These are phyloP conservation scores for Amaranthus cruentus DNA, from an alignment of 148 eudicot species.

Conservation along the genomic window DNA sequence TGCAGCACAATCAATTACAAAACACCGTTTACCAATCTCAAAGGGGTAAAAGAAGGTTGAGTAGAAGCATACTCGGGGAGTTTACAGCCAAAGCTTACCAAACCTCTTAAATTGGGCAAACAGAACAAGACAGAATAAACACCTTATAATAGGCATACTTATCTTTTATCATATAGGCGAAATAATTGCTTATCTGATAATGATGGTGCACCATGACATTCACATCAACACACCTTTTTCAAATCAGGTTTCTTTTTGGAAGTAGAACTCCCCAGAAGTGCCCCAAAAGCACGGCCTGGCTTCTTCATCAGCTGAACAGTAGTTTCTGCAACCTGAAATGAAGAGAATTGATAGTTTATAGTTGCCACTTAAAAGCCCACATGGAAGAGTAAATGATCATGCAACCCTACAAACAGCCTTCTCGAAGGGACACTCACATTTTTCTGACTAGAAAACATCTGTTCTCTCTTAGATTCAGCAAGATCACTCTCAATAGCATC, in stretches of 20 bases:
- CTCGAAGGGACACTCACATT: constrained; percentile 13
- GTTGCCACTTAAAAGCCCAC: not conserved
- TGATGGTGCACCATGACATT: not conserved
- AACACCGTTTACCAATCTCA: too few species aligned
- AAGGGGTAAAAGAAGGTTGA: too few species aligned
- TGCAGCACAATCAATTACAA: not conserved
- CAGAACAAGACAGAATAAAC: not conserved
- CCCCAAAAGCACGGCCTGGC: constrained; percentile 84
- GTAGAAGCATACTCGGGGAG: too few species aligned
- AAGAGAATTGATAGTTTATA: not conserved
- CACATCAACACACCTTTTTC: constrained; percentile 37
- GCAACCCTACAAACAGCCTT: constrained; percentile 21
- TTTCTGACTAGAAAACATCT: constrained; percentile 19
- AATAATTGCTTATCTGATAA: not conserved
- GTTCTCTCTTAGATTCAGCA: constrained; percentile 16
- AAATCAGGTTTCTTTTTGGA: constrained; percentile 55
- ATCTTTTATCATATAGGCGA: too few species aligned
- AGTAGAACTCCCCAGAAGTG: constrained; percentile 60
- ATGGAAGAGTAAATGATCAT: not conserved
- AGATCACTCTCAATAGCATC: constrained; percentile 12
- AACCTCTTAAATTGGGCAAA: not conserved
- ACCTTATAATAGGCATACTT: too few species aligned
- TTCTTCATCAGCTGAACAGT: constrained; percentile 72
- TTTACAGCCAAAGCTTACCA: too few species aligned
- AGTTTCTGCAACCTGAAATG: constrained; percentile 47